These are phyloP conservation scores for Peribolospora baueri DNA, from an alignment of 768 basidiomycete species.

Conservation along the genomic window DNA sequence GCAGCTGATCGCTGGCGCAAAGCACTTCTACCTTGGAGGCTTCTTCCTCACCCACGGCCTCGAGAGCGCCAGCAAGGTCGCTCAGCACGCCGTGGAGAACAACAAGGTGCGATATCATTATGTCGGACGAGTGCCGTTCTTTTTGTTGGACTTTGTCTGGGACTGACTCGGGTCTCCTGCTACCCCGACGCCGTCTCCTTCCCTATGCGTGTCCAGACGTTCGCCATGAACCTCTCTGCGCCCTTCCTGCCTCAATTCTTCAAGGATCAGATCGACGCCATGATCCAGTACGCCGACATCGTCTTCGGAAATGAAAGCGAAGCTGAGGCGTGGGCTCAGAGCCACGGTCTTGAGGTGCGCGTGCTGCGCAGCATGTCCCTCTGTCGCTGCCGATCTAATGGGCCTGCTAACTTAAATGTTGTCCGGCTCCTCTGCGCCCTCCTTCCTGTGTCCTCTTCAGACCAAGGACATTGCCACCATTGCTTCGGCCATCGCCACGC, in stretches of 20 bases:
- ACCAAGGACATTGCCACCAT: constrained; percentile 40
- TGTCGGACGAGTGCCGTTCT: neutral
- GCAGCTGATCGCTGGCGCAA: constrained; percentile 50
- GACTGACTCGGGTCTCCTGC: neutral
- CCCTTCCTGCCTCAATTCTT: constrained; percentile 96
- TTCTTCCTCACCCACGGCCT: constrained; percentile 91
- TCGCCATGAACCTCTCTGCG: constrained; percentile 79
- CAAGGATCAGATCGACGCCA: constrained; percentile 46
- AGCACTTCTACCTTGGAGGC: constrained; percentile 80
- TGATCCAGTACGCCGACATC: constrained; percentile 66
- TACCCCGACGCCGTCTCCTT: neutral
- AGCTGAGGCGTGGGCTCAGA: constrained; percentile 59
- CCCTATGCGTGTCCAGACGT: constrained; percentile 30
- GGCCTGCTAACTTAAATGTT: neutral
- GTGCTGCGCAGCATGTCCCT: neutral
- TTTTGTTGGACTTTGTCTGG: neutral
- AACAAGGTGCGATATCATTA: constrained; percentile 35
- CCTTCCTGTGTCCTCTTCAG: constrained; percentile 9
- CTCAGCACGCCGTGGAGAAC: constrained; percentile 46
- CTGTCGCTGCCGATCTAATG: neutral
- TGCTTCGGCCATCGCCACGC: constrained; percentile 48
- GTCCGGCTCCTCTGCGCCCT: neutral
- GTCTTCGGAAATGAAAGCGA: constrained; percentile 93
- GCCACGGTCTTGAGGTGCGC: constrained; percentile 37
- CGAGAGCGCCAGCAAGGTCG: constrained; percentile 42